Evolutionary conservation across 1,284 basidiomycete species (phyloP), one percentile per base, ranked within the genome.

Genomic region (Fistulina hepatica): DNA sequence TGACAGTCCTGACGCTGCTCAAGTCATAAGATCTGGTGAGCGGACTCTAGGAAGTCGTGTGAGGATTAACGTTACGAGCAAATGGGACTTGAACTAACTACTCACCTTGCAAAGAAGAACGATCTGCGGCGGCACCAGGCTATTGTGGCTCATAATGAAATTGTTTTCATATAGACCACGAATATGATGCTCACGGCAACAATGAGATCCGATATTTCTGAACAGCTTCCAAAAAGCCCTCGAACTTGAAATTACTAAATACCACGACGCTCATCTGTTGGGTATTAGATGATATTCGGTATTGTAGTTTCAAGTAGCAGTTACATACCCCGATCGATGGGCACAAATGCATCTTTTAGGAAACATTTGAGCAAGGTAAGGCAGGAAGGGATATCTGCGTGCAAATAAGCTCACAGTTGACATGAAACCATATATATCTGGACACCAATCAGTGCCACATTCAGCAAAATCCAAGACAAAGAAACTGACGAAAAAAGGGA

Each of bases 341-440:
- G 36, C 58, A 52, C 37, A 57, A 64, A 50, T 70, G 67, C 43
- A 67, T 46, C 65, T 69, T 34, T 21, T 24, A 13, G 26, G 24
- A 25, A 12, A 12, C 26, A n/a, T n/a, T n/a, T n/a, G n/a, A n/a
- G 11, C 7, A 11, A 5, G 11, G n/a, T 34, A 21, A 5, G 13
- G 15, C 10, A 16, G 11, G 33, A 28, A 24, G 27, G 22, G 22
- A 36, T 13, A n/a, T n/a, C n/a, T n/a, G n/a, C n/a, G n/a, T n/a
- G n/a, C n/a, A n/a, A n/a, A n/a, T n/a, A n/a, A n/a, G n/a, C n/a
- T n/a, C 19, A 24, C 27, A 48, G 58, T 47, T 44, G 68, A 64
- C 34, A 56, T 62, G 26, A 67, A 52, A 11, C 67, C 67, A 48
- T 67, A 70, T 20, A 69, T 71, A 44, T 67, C 67, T 70, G 33